Base-by-base conservation (phyloP, 1,284 basidiomycete species). In the Bondarzewia mesenterica region DNA sequence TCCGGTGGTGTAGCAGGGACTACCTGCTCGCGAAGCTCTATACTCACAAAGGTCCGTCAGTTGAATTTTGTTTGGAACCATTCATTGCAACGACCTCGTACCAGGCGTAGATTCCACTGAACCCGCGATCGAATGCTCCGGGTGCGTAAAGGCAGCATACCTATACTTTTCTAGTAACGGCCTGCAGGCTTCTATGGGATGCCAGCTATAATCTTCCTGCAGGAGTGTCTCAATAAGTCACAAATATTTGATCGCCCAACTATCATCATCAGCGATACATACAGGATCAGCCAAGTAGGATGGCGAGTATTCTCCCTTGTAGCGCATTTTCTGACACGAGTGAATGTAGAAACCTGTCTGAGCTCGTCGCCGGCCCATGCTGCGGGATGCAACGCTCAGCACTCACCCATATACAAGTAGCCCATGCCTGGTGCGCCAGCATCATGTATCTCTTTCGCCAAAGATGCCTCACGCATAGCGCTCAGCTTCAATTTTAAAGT, bases 281-380 rank as follows among this genome's bases (percentile, higher is more conserved):
- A 91, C 87, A 7, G 93, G 91, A 65, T 99, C 95, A 12, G 86
- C 80, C 6, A 99, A 74, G 59, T 80, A 90, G 4, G 91, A 93
- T 0, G 96, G 95, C 0, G 72, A 63, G 57, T 94, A 99, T 47
- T 95, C 89, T 21, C 84, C 93, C 65, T 99, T 99, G 70, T 99
- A 99, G 51, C 77, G 75, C 96, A 99, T 99, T 68, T 99, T 99
- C 48, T 72, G 79, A 58, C 94, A 99, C 0, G 85, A 82, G 56
- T 95, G 79, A 45, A 97, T 87, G 65, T 96, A 97, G 64, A 83
- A 96, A 3, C 93, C 93, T 94, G 25, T 54, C 15, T 5, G 51
- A 20, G 49, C 46, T 22, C 25, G n/a, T 38, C 12, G 10, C 21
- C 25, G 38, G 20, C 44, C 16, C 20, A 32, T 29, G 22, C 25